A percentile compares a stretch with the other conserved stretches of the same genome.
These are phyloP conservation scores for Fusarium burgessii DNA, from an alignment of 2,329 filamentous ascomycete species.

Conservation along the genomic window DNA sequence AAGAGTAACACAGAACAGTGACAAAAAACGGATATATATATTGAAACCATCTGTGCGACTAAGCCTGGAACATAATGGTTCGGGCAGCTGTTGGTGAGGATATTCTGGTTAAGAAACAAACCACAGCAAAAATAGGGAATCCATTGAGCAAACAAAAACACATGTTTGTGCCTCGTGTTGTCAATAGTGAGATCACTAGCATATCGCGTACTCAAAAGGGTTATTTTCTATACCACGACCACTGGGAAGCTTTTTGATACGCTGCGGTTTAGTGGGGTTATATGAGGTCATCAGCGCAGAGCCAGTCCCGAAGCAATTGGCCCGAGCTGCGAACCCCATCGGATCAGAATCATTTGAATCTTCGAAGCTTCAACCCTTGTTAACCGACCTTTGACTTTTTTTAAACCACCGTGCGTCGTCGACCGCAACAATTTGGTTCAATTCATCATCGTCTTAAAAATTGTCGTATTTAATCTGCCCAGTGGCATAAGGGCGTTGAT, in stretches of 20 bases:
- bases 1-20: neutral
- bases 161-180: constrained; percentile 6
- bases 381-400: constrained; percentile 4
- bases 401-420: constrained; percentile 8
- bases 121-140: neutral
- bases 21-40: neutral
- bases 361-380: constrained; percentile 27
- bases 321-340: constrained; percentile 32
- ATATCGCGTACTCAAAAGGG: neutral
- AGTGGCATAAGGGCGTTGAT: neutral
- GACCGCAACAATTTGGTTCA: constrained; percentile 7
- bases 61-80: neutral
- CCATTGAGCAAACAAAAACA: neutral
- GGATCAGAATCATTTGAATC: constrained; percentile 39
- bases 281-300: constrained; percentile 47
- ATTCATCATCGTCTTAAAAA: neutral
- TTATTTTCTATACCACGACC: neutral
- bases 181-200: neutral
- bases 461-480: neutral
- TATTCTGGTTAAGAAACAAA: neutral
- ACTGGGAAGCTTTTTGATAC: constrained; percentile 11
- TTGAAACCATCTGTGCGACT: neutral
- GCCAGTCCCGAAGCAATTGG: constrained; percentile 40
- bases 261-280: constrained; percentile 39
- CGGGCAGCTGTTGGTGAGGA: neutral